These are phyloP conservation scores for Sporobolomyces phaffii DNA, from an alignment of 768 basidiomycete genomes.

Conservation along the genomic window DNA sequence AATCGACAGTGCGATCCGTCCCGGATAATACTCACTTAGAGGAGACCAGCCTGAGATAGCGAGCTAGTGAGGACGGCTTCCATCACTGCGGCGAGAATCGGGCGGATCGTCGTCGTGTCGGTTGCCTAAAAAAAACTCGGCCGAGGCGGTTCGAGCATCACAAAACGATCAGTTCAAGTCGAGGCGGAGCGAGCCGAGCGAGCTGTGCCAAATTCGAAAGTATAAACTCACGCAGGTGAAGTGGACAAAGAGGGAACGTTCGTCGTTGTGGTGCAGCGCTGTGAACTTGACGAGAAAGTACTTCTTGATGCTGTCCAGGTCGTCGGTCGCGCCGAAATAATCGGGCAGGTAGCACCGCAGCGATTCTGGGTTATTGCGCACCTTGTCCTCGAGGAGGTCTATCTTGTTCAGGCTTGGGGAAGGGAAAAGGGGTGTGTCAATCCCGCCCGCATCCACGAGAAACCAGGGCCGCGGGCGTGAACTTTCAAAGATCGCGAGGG, in stretches of 20 bases:
- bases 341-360: conserved; percentile 76
- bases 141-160: too few relatives aligned
- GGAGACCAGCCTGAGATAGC: conserved; percentile 19
- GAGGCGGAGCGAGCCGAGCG: not conserved
- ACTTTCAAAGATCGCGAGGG: too few relatives aligned
- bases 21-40: not conserved
- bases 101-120: conserved; percentile 11
- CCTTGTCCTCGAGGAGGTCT: conserved; percentile 88
- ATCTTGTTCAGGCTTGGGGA: conserved; percentile 48
- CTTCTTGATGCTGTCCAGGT: conserved; percentile 82
- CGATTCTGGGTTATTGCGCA: conserved; percentile 69
- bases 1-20: too few relatives aligned
- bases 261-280: conserved; percentile 75
- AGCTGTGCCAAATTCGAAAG: too few relatives aligned
- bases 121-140: too few relatives aligned
- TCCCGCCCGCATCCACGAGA: too few relatives aligned
- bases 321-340: conserved; percentile 64
- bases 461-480: too few relatives aligned
- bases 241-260: conserved; percentile 47
- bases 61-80: conserved; percentile 16
- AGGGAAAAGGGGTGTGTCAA: too few relatives aligned
- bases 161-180: not conserved
- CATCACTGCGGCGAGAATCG: conserved; percentile 22
- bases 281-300: conserved; percentile 73
- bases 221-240: conserved; percentile 23